phyloP scores from a whole-genome alignment of 768 basidiomycete species.

The Pulveroboletus sp. region DNA sequence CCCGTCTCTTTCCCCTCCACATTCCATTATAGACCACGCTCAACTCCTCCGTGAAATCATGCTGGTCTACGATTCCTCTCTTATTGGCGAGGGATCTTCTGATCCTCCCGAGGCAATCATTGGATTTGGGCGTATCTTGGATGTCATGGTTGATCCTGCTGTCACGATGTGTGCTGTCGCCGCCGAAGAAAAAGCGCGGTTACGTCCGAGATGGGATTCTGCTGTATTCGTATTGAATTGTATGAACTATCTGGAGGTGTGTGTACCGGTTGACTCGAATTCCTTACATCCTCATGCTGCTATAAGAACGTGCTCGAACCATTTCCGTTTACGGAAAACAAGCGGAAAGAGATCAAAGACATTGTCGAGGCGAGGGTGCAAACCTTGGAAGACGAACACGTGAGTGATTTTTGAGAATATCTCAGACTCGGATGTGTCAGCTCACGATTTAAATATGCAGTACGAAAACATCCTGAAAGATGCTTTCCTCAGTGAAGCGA shows the following conservation, averaged over 20 bases:
- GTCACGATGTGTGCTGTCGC: slow-evolving; percentile 68
- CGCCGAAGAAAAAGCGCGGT: slow-evolving; percentile 58
- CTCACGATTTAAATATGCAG: slow-evolving; percentile 1
- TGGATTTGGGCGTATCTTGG: slow-evolving; percentile 49
- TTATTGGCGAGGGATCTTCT: slow-evolving; percentile 50
- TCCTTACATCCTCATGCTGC: background rate
- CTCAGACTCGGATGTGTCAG: too few species aligned
- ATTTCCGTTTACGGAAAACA: slow-evolving; percentile 62
- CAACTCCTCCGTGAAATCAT: slow-evolving; percentile 87
- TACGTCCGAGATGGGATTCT: slow-evolving; percentile 69
- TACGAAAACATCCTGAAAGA: slow-evolving; percentile 26
- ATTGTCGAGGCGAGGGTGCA: slow-evolving; percentile 60
- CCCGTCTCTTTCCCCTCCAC: slow-evolving; percentile 65
- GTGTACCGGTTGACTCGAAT: slow-evolving; percentile 16
- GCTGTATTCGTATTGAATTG: slow-evolving; percentile 86
- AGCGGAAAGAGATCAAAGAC: slow-evolving; percentile 53
- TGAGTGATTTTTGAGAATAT: slow-evolving; percentile 44
- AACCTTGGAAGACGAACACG: slow-evolving; percentile 77
- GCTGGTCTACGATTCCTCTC: slow-evolving; percentile 82
- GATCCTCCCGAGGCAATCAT: slow-evolving; percentile 9
- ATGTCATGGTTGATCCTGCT: slow-evolving; percentile 82
- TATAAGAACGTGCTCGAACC: slow-evolving; percentile 59
- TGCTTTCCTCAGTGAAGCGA: slow-evolving; percentile 24
- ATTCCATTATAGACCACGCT: slow-evolving; percentile 74
- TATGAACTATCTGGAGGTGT: slow-evolving; percentile 74